Base-by-base conservation (phyloP, 192 early-diverging fungal genomes). In the Entomortierella beljakovae region DNA sequence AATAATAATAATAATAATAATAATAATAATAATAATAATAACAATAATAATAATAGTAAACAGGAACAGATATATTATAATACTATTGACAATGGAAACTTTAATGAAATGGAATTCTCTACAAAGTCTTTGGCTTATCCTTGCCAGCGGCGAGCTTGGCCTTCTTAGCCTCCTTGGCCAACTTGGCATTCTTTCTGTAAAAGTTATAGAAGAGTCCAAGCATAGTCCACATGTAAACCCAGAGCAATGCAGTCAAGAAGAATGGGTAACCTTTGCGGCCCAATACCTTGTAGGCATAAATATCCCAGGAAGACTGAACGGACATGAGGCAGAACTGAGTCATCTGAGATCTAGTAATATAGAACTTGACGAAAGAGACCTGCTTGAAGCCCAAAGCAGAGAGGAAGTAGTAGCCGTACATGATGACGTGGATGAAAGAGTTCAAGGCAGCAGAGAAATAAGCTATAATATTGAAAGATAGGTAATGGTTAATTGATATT, bases 221-320 rank as follows among this genome's bases (percentile, higher is more conserved):
- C 89, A 90, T 90, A 43, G 88, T 81, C 71, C 83, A 81, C 89
- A 90, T 90, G 85, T 90, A 90, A 61, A 86, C 67, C 71, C 85
- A 89, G 42, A 90, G 85, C 40, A 90, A 53, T 11, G 75, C 80
- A 29, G 84, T 83, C 58, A 86, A 74, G 32, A 76, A 61, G 52
- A 80, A 81, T 25, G 87, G 84, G 71, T 87, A 89, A 46, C 81
- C 72, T 42, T 75, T 71, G 52, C 60, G 55, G 11, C 64, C 65
- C 42, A 70, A 48, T 11, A 80, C 29, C 70, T 81, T 84, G 52
- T 75, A 70, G 58, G 72, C 40, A 59, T 80, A 77, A 42, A 86
- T 81, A 46, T 84, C 79, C 70, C 74, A 84, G 18, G 69, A 70
- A 6, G 88, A 83, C 80, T 90, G 89, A 34, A 80, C 67, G 77